Evolutionary conservation across 106 monocot species (phyloP), one percentile per base, ranked within the genome.

Genomic region (Dendrobium catenatum): DNA sequence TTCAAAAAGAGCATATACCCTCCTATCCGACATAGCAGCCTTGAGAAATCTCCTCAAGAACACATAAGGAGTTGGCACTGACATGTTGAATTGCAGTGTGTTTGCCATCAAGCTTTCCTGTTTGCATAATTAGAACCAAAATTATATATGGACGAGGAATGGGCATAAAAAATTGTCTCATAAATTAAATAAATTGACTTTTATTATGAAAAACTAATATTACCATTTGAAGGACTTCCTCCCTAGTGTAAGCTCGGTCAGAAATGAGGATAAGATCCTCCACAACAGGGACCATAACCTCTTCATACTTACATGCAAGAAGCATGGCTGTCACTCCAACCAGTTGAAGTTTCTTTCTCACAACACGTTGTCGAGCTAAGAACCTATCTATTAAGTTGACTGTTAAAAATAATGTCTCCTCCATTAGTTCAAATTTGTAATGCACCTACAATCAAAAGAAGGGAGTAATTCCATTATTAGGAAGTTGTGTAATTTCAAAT

Each of bases 231-330:
- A 98, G 85, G 18, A 98, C 79, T 78, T 98, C 92, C 54, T 86
- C 81, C 41, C 89, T 90, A 4, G 84, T 87, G 85, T 98, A 98
- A 70, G 94, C 97, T 68, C 89, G 58, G 77, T 98, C 94, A 5
- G 92, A 94, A 16, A 98, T 94, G 18, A 90, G 76, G 59, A 94
- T 89, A 2, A 98, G 84, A 83, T 98, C 97, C 81, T 98, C 89
- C 49, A 98, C 94, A 4, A 94, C 88, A 0, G 97, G 97, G 8
- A 98, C 94, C 2, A 94, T 87, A 5, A 98, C 91, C 73, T 98
- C 97, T 81, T 98, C 97, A 70, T 94, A 98, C 70, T 98, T 98
- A 80, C 97, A 98, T 44, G 97, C 97, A 67, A 98, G 90, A 64
- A 98, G 89, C 97, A 98, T 87, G 6, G 97, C 94, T 42, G 97